Evolutionary conservation across 768 basidiomycete species (phyloP).

Genomic region (Baorangia bicolor): DNA sequence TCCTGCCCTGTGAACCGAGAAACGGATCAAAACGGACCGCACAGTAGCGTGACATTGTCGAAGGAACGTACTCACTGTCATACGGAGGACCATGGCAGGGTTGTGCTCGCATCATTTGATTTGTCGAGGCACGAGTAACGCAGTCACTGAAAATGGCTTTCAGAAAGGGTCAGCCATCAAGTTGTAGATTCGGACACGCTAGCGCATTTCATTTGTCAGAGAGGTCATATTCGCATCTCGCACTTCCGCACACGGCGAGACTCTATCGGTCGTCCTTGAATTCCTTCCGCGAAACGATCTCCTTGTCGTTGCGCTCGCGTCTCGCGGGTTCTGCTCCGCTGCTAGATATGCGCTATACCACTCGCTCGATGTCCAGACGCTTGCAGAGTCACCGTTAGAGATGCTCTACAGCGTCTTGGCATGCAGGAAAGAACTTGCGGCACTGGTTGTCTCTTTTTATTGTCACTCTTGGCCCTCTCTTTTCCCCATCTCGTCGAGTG

Average conservation of each 20-base stretch:
- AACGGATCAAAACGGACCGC: too few relatives aligned
- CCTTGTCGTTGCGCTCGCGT: constrained; percentile 22
- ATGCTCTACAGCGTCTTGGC: constrained; percentile 24
- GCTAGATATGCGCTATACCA: constrained; percentile 26
- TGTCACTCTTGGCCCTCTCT: constrained; percentile 28
- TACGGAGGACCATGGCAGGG: too few relatives aligned
- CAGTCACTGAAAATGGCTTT: too few relatives aligned
- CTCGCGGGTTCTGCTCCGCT: constrained; percentile 19
- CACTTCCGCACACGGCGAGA: constrained; percentile 23
- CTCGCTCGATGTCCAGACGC: constrained; percentile 18
- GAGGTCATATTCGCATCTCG: not conserved
- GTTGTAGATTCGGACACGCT: too few relatives aligned
- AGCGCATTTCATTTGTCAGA: too few relatives aligned
- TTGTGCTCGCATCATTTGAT: too few relatives aligned
- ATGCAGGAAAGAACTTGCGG: constrained; percentile 19
- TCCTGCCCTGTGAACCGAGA: too few relatives aligned
- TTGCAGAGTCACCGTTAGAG: constrained; percentile 11
- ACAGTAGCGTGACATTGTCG: too few relatives aligned
- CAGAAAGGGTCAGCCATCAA: too few relatives aligned
- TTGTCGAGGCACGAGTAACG: too few relatives aligned
- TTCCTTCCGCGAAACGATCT: constrained; percentile 22
- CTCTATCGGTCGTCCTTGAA: constrained; percentile 19
- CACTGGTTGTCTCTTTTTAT: constrained; percentile 21
- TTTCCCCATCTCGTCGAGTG: constrained; percentile 28
- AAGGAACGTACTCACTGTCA: too few relatives aligned